Evolutionary conservation across 2,329 filamentous ascomycete species (phyloP).

Genomic region (Fusarium lateritium): DNA sequence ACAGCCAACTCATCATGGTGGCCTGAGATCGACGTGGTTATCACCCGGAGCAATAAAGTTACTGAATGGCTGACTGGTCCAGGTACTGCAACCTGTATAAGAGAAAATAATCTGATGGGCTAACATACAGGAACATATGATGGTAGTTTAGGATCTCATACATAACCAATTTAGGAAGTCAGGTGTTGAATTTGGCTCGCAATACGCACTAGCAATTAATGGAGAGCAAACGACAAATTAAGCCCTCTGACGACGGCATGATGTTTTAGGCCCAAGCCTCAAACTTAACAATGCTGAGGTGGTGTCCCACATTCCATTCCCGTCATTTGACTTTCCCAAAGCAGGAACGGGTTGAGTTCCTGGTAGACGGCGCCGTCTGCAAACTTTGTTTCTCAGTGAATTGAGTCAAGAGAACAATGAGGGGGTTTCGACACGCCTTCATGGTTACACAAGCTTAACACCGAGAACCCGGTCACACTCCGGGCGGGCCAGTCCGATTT

Average conservation of each 20-base stretch:
- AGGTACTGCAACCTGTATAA: no score
- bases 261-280: constrained; percentile 17
- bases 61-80: no score
- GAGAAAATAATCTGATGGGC: no score
- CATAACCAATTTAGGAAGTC: no score
- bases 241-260: constrained; percentile 9
- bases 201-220: neutral
- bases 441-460: constrained; percentile 16
- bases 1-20: no score
- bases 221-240: neutral
- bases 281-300: constrained; percentile 18
- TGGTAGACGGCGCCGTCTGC: neutral
- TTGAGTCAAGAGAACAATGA: constrained; percentile 8
- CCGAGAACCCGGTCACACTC: constrained; percentile 25
- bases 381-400: constrained; percentile 19
- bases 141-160: no score
- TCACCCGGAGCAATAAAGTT: no score
- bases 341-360: constrained; percentile 18
- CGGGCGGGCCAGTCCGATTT: constrained; percentile 34
- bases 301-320: constrained; percentile 40
- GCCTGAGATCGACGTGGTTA: no score
- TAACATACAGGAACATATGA: no score
- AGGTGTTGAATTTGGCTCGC: no score
- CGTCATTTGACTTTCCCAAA: constrained; percentile 10
- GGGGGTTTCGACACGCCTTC: neutral